Evolutionary conservation across 305 asterid genomes (phyloP).

Genomic region (Solanum hybrid): DNA sequence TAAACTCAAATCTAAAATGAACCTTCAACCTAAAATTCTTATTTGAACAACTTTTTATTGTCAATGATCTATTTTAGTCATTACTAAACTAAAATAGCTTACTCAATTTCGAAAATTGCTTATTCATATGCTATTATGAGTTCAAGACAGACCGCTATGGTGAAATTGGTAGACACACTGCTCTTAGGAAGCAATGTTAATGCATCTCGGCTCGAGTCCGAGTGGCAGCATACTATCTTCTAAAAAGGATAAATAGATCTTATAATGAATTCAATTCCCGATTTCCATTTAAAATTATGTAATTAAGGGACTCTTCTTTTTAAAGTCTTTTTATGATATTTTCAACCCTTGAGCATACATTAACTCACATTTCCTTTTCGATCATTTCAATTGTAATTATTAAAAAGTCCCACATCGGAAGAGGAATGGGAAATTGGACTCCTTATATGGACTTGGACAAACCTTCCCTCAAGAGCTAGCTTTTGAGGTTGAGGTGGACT

Average conservation of each 20-base stretch:
- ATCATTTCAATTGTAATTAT: background rate
- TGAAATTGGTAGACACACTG: too few relatives aligned
- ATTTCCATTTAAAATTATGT: background rate
- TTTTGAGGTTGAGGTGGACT: background rate
- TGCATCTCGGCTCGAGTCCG: too few relatives aligned
- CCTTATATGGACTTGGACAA: background rate
- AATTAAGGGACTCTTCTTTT: background rate
- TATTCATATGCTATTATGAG: background rate
- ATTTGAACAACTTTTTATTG: background rate
- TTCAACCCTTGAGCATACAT: background rate
- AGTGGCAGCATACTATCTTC: too few relatives aligned
- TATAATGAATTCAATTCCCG: too few relatives aligned
- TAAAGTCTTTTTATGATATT: background rate
- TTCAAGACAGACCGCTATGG: too few relatives aligned
- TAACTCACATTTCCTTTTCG: too few relatives aligned
- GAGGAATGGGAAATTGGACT: background rate
- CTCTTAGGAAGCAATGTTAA: too few relatives aligned
- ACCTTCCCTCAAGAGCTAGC: background rate
- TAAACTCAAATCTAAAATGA: background rate
- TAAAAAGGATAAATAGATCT: too few relatives aligned
- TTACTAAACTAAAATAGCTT: background rate
- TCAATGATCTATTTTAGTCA: too few relatives aligned
- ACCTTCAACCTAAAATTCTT: background rate
- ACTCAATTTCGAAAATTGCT: background rate
- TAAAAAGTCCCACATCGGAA: background rate